Conservation (phyloP, 169 alveolate genomes). For the Plasmodium sp. region DNA sequence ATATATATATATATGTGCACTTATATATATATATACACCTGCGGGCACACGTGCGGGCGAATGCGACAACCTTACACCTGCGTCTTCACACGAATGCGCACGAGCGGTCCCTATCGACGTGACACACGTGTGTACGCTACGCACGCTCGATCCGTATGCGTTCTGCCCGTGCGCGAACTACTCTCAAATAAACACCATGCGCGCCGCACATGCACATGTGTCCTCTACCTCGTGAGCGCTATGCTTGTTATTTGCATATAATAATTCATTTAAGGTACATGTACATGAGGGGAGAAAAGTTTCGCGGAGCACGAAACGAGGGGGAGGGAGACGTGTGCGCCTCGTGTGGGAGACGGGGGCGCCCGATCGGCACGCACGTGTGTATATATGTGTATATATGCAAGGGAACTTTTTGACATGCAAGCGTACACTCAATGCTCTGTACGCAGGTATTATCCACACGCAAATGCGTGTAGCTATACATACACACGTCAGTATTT, state of each 20-base stretch:
- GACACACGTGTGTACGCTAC: neutral
- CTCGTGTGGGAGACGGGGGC: neutral
- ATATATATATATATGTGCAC: neutral
- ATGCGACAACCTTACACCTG: neutral
- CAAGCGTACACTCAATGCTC: neutral
- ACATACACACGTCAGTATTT: neutral
- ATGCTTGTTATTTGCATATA: neutral
- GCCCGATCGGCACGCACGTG: neutral
- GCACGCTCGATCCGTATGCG: neutral
- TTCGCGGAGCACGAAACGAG: neutral
- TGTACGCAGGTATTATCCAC: neutral
- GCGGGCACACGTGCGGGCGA: too few species aligned
- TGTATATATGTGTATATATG: conserved; percentile 1
- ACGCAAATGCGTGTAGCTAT: neutral
- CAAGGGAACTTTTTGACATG: neutral
- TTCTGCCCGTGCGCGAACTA: neutral
- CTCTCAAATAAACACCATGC: neutral
- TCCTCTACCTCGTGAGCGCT: neutral
- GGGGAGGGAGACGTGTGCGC: neutral
- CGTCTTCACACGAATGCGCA: neutral
- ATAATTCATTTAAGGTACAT: conserved; percentile 2
- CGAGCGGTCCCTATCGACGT: neutral
- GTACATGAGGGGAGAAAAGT: neutral
- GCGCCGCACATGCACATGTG: neutral
- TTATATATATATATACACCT: neutral